Evolutionary conservation across 2,329 filamentous ascomycete species (phyloP).

Genomic region (Aspergillus arachidicola): DNA sequence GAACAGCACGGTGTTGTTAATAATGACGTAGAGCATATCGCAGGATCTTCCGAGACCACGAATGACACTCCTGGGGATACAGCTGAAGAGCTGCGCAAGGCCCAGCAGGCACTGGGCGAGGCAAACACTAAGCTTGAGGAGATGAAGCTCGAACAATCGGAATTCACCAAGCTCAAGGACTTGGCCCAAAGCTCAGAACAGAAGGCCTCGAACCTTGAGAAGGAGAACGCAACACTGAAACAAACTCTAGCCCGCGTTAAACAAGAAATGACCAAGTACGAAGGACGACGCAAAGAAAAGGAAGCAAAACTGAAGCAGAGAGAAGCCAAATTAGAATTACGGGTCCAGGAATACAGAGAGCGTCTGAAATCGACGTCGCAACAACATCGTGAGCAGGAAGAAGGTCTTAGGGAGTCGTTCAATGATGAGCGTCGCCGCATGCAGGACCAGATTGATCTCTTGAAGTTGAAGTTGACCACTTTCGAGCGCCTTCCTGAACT

Average conservation of each 20-base stretch:
- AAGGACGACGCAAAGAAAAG: slow-evolving; percentile 45
- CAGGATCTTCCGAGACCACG: slow-evolving; percentile 23
- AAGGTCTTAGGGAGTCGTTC: slow-evolving; percentile 35
- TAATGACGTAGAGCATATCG: slow-evolving; percentile 23
- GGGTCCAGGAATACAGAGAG: slow-evolving; percentile 45
- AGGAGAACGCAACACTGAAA: slow-evolving; percentile 46
- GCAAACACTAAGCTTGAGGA: slow-evolving; percentile 40
- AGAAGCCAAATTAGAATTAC: slow-evolving; percentile 41
- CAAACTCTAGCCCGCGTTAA: slow-evolving; percentile 44
- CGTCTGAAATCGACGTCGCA: slow-evolving; percentile 38
- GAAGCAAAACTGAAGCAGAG: slow-evolving; percentile 45
- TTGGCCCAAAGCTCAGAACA: slow-evolving; percentile 43
- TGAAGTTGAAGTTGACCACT: slow-evolving; percentile 35
- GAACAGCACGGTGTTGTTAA: slow-evolving; percentile 44
- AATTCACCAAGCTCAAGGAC: slow-evolving; percentile 38
- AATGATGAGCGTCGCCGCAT: slow-evolving; percentile 42
- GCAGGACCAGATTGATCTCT: slow-evolving; percentile 41
- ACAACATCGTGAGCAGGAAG: slow-evolving; percentile 41
- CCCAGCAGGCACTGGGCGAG: slow-evolving; percentile 38
- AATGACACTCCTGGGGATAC: slow-evolving; percentile 20
- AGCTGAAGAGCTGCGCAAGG: slow-evolving; percentile 32
- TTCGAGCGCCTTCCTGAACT: slow-evolving; percentile 30
- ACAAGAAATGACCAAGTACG: slow-evolving; percentile 46
- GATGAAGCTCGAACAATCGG: slow-evolving; percentile 32
- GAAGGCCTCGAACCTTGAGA: slow-evolving; percentile 43